Conservation (phyloP, 768 basidiomycete genomes). For the Termitomyces sp. region DNA sequence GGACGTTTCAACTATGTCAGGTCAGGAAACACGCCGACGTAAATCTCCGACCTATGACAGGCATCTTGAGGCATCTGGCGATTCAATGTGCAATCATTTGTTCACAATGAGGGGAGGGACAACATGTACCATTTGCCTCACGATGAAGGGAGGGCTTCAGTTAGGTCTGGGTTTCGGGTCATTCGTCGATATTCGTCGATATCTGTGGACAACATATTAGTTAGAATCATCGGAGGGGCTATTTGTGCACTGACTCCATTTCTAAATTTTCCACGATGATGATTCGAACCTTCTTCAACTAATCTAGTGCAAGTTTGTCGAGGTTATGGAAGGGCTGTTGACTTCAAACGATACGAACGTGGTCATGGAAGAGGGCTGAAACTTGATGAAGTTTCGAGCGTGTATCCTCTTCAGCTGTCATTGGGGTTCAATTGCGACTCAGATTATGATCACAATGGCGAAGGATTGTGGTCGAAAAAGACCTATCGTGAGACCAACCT, state of each 20-base stretch:
- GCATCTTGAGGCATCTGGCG: too few relatives aligned
- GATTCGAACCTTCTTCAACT: background rate
- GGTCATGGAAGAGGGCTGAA: background rate
- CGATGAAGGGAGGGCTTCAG: too few relatives aligned
- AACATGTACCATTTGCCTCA: conserved; percentile 21
- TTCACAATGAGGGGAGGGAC: background rate
- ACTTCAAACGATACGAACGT: background rate
- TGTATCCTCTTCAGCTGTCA: background rate
- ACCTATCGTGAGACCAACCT: too few relatives aligned
- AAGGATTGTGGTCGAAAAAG: too few relatives aligned
- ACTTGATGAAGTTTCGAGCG: background rate
- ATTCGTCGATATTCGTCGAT: too few relatives aligned
- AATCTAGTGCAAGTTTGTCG: background rate
- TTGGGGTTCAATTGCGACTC: background rate
- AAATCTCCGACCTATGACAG: conserved; percentile 21
- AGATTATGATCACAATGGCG: too few relatives aligned
- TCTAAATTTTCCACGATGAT: background rate
- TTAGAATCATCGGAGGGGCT: background rate
- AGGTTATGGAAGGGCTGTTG: background rate
- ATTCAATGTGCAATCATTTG: background rate
- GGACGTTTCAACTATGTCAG: conserved; percentile 26
- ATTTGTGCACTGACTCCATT: background rate
- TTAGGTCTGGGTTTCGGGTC: too few relatives aligned
- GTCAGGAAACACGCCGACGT: conserved; percentile 24
- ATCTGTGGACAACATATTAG: too few relatives aligned